phyloP scores from a whole-genome alignment of 2,329 filamentous ascomycete genomes.

The Botrytis sinoallii region DNA sequence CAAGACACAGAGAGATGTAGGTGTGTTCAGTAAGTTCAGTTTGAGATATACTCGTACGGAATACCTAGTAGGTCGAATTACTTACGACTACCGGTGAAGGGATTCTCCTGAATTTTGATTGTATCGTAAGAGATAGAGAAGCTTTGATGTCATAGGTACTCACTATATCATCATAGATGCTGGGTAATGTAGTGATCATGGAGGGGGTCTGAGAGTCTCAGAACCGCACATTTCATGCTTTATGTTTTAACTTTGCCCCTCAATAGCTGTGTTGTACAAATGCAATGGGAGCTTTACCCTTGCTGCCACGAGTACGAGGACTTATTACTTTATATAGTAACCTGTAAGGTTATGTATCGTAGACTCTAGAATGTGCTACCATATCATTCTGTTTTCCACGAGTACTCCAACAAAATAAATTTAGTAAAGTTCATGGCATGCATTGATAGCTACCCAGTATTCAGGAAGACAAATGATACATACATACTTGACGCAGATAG shows the following conservation, averaged over 20 bases:
- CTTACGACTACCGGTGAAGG: not conserved
- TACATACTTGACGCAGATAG: not conserved
- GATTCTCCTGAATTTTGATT: not conserved
- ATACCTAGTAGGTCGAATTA: not conserved
- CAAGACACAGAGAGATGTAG: not conserved
- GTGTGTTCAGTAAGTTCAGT: not conserved
- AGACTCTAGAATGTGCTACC: not conserved
- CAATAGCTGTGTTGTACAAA: conserved; percentile 16
- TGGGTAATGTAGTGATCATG: not conserved
- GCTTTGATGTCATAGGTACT: not conserved
- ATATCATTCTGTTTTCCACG: not conserved
- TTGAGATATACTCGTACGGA: not conserved
- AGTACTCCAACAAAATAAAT: not conserved
- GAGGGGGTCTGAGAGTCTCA: not conserved
- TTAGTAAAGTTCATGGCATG: not conserved
- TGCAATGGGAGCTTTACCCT: not conserved
- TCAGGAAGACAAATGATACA: not conserved
- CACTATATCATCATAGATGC: not conserved
- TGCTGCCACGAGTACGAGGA: not conserved
- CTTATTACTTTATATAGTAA: not conserved
- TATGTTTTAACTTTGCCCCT: conserved; percentile 3
- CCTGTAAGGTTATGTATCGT: too few species aligned
- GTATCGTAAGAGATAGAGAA: not conserved
- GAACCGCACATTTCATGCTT: not conserved
- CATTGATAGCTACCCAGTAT: not conserved